Conservation (phyloP, 345 rosid genomes). For the Arabidopsis suecica region DNA sequence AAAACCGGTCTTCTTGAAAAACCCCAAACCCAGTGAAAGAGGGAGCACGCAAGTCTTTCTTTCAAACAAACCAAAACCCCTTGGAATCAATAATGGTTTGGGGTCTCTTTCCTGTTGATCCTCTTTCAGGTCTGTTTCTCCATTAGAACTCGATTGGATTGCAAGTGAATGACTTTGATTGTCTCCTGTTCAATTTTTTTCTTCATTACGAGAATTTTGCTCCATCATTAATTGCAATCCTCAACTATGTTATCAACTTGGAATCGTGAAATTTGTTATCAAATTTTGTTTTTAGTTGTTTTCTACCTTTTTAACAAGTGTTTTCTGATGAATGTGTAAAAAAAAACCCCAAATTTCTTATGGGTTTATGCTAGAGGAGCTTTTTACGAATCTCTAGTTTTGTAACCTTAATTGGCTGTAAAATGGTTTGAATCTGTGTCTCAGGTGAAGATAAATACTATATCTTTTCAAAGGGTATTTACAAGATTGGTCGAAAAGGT, state of each 20-base stretch:
- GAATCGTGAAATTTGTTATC: neutral
- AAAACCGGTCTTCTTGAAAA: constrained; percentile 22
- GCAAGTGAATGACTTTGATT: constrained; percentile 26
- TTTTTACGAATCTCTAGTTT: neutral
- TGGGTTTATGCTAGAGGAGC: constrained; percentile 5
- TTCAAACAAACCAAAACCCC: constrained; percentile 12
- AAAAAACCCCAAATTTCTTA: constrained; percentile 6
- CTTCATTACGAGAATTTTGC: neutral
- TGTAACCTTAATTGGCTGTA: neutral
- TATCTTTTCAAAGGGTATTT: constrained; percentile 64
- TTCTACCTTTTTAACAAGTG: neutral
- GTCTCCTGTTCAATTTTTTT: neutral
- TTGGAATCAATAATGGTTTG: constrained; percentile 64
- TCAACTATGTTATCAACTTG: neutral
- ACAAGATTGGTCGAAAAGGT: constrained; percentile 88
- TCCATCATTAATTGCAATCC: neutral
- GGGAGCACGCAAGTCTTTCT: neutral
- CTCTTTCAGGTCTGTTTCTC: constrained; percentile 59
- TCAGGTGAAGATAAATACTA: constrained; percentile 76
- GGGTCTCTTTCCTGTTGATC: constrained; percentile 75
- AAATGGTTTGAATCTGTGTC: constrained; percentile 1
- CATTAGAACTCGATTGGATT: constrained; percentile 3
- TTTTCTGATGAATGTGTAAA: constrained; percentile 3
- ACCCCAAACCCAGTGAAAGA: neutral
- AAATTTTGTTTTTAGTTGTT: neutral